Evolutionary conservation across 805 yeast genomes (phyloP).

Genomic region (Ogataea siamensis): DNA sequence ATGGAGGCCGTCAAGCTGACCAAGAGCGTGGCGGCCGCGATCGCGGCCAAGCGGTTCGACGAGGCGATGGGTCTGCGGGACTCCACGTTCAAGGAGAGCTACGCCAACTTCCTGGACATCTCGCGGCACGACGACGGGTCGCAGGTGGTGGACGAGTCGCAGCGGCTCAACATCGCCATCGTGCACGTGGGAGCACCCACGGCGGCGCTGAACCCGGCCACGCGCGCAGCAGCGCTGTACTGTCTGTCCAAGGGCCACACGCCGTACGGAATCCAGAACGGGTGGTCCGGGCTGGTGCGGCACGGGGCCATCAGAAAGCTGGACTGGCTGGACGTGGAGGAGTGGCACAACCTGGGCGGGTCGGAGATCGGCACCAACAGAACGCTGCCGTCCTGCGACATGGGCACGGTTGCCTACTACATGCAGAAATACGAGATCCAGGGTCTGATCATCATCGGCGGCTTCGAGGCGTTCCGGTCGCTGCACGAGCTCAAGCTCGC

Average conservation of each 20-base stretch:
- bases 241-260: conserved; percentile 87
- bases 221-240: conserved; percentile 85
- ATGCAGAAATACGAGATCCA: conserved; percentile 86
- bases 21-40: conserved; percentile 87
- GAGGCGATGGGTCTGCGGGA: conserved; percentile 87
- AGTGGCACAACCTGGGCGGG: conserved; percentile 89
- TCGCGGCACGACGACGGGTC: conserved; percentile 66
- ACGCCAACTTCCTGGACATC: conserved; percentile 67
- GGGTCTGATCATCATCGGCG: conserved; percentile 90
- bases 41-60: conserved; percentile 72
- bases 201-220: conserved; percentile 91
- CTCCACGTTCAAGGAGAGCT: conserved; percentile 80
- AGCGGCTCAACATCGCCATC: conserved; percentile 75
- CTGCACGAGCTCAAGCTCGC: conserved; percentile 79
- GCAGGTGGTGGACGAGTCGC: conserved; percentile 54
- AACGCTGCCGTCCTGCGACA: conserved; percentile 74
- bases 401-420: conserved; percentile 90
- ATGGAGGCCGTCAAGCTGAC: conserved; percentile 89
- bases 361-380: conserved; percentile 97
- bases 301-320: conserved; percentile 79
- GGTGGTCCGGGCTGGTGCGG: conserved; percentile 86
- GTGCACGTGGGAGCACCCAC: conserved; percentile 97
- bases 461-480: conserved; percentile 93
- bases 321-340: conserved; percentile 82
- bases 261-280: conserved; percentile 89